Evolutionary conservation across 2,329 filamentous ascomycete genomes (phyloP), one percentile per base, ranked within the genome.

Genomic region (Parastagonospora nodorum): DNA sequence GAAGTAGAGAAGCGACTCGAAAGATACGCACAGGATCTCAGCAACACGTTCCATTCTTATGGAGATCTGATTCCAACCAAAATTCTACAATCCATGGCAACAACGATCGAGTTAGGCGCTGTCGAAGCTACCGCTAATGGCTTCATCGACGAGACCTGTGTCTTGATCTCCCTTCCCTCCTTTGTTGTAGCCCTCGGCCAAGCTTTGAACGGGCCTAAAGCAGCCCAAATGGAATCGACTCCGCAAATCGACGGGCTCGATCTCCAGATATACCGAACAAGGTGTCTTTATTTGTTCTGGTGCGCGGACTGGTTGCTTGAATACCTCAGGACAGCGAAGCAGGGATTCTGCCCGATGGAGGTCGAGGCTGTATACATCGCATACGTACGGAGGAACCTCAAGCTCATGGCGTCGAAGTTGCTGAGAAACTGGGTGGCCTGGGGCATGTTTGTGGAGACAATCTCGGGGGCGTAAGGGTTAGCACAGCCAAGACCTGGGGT

Each of bases 341-440:
- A 49, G 28, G 50, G 54, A 2, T 27, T 42, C 2, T 48, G 39
- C 35, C 55, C 55, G 52, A n/a, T 47, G 0, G 28, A 5, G 35
- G 14, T 16, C 37, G 14, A 9, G 32, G 27, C 28, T 14, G 24
- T 15, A 5, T 15, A 28, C 8, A 28, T 46, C 8, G 6, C 2
- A 5, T 16, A 12, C 7, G 14, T 40, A 3, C 31, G 43, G 42
- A 28, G 19, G 30, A 32, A 37, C 27, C 12, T 36, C 16, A 9
- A 8, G 30, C 32, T 19, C 16, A 38, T 24, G 29, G 51, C 47
- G 12, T 24, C 10, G 16, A 19, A 45, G 43, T 29, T 60, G 15
- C 24, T 56, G 42, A 51, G 52, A 29, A 57, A 61, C 15, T 64
- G 55, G 48, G 43, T 55, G 15, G 50, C 49, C n/a, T 60, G 56